Base-by-base conservation (phyloP, 2,329 filamentous ascomycete species). In the Clonostachys sp. region DNA sequence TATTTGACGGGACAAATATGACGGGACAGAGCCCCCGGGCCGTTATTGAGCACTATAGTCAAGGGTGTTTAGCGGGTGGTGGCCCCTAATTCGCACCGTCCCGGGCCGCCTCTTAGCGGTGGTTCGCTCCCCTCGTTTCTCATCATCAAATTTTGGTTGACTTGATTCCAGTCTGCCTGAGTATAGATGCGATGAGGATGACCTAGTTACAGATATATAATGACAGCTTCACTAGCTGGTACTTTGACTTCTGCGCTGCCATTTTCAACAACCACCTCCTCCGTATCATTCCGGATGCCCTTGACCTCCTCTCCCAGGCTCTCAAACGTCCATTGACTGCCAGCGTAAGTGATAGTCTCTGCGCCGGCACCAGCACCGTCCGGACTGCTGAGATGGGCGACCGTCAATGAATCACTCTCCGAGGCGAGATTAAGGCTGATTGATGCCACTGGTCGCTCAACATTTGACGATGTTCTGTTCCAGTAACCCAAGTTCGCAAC, bases 281-380 rank as follows among this genome's bases (percentile, higher is more conserved):
- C 48, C 3, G 58, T 63, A 39, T 67, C 65, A 12, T 59, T 50
- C 42, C 60, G 52, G 6, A 65, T 59, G 8, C 57, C 55, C 48
- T 55, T 60, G 4, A 66, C 60, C 53, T 68, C 65, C 49, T 52
- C 51, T 0, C 65, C 64, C 2, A 55, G 43, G 48, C 61, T 66
- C 42, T 57, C 56, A 44, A 60, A 64, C 7, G 63, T 66, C 65
- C 64, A 68, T 50, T 66, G 63, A 45, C 64, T 67, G 5, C 64
- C 65, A 3, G 56, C 65, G 36, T 68, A 68, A 8, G 65, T 66
- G 43, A 68, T 65, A 5, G 52, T 57, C 45, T 57, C 53, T 3
- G 62, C 63, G 2, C 50, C 56, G 1, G 61, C 64, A 9, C 63
- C 61, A 2, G 65, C 65, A 3, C 65, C 65, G 30, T 55, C 41